These are phyloP conservation scores for Soucietia sequanensis DNA, from an alignment of 805 yeast species.

Conservation along the genomic window DNA sequence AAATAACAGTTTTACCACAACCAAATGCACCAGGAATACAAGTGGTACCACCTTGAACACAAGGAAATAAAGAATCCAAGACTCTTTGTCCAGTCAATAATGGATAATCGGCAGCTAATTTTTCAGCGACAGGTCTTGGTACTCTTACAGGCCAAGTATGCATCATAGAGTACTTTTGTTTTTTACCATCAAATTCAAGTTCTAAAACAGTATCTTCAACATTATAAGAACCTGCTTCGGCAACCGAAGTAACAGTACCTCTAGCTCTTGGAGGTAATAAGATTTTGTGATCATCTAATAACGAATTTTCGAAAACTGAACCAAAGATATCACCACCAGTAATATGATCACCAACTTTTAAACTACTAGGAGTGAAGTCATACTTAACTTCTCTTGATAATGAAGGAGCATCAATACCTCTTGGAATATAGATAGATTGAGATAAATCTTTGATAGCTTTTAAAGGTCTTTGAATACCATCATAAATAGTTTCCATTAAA, in stretches of 20 bases:
- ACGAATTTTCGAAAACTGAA: slow-evolving; percentile 88
- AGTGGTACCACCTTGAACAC: slow-evolving; percentile 99
- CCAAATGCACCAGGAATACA: slow-evolving; percentile 99
- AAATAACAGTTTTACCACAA: slow-evolving; percentile 98
- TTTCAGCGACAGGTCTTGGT: slow-evolving; percentile 97
- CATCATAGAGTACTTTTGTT: slow-evolving; percentile 82
- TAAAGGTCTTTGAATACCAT: slow-evolving; percentile 99
- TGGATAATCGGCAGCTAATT: slow-evolving; percentile 90
- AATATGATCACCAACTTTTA: slow-evolving; percentile 94
- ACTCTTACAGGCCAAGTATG: slow-evolving; percentile 99
- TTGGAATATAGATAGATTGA: slow-evolving; percentile 94
- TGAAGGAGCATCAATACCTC: slow-evolving; percentile 98
- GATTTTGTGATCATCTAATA: slow-evolving; percentile 89
- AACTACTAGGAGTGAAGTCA: slow-evolving; percentile 77
- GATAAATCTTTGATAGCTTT: slow-evolving; percentile 86
- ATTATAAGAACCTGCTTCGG: slow-evolving; percentile 85
- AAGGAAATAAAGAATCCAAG: slow-evolving; percentile 94
- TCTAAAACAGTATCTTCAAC: slow-evolving; percentile 89
- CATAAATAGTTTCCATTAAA: slow-evolving; percentile 97
- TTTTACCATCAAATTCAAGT: slow-evolving; percentile 91
- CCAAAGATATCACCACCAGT: slow-evolving; percentile 98
- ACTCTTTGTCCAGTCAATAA: slow-evolving; percentile 98
- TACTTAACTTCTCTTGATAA: slow-evolving; percentile 76
- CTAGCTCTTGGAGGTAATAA: slow-evolving; percentile 97
- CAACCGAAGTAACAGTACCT: slow-evolving; percentile 91